Percentiles rank a stretch among this genome's conserved stretches.
These are phyloP conservation scores for Lasiodiplodia theobromae DNA, from an alignment of 2,329 filamentous ascomycete species.

Conservation along the genomic window DNA sequence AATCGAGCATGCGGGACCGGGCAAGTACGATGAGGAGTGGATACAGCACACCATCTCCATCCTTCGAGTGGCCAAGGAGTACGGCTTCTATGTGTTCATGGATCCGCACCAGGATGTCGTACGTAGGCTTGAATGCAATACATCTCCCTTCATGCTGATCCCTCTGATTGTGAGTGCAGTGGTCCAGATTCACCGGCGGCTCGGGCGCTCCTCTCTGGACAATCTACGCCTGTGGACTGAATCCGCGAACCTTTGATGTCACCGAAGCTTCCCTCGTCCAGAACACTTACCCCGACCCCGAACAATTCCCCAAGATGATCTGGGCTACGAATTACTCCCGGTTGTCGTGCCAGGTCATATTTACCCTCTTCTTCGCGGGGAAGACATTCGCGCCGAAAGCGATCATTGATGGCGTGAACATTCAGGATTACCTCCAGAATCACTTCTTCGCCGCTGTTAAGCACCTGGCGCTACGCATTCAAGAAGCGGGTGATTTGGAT, in stretches of 20 bases:
- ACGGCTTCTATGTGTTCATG: conserved; percentile 97
- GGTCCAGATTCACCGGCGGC: conserved; percentile 92
- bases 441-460: conserved; percentile 84
- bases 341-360: conserved; percentile 86
- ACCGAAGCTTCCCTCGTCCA: conserved; percentile 95
- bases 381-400: conserved; percentile 94
- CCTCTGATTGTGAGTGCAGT: conserved; percentile 58
- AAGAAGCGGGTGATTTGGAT: conserved; percentile 88
- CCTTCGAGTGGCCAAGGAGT: conserved; percentile 81
- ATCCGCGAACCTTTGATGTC: conserved; percentile 81
- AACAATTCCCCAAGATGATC: conserved; percentile 95
- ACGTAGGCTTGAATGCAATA: conserved; percentile 48
- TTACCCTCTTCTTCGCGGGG: conserved; percentile 92
- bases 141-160: not conserved
- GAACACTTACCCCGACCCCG: conserved; percentile 87
- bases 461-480: conserved; percentile 82
- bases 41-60: conserved; percentile 89
- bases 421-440: conserved; percentile 90
- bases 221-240: conserved; percentile 88
- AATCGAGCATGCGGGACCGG: conserved; percentile 91
- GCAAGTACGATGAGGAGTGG: conserved; percentile 92
- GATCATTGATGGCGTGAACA: conserved; percentile 92
- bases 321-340: conserved; percentile 98
- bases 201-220: conserved; percentile 99
- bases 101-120: conserved; percentile 98